Base-by-base conservation (phyloP, 2,329 filamentous ascomycete genomes). In the Leptographium procerum region DNA sequence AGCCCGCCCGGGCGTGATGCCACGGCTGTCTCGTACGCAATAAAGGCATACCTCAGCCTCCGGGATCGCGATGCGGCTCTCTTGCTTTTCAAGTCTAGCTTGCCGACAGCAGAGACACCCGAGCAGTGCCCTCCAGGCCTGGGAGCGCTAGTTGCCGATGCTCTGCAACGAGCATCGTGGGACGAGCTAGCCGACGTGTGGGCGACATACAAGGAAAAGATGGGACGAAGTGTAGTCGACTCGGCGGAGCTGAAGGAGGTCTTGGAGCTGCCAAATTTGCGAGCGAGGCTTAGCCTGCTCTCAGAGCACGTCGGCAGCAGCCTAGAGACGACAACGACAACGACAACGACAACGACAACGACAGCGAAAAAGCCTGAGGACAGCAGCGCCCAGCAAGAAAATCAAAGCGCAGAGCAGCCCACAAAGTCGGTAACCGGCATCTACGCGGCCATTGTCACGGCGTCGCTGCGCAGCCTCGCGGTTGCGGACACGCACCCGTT, bases 91-190 rank as follows among this genome's bases (percentile, higher is more conserved):
- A 69, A 67, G 45, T 64, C 61, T 3, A 75, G 74, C 4, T 61
- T 80, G 11, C 60, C 69, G 6, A 60, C 3, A 24, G 31, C 2
- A 52, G 2, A 62, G 22, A 64, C 33, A 5, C 28, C 47, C 5
- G 16, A 47, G 68, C 1, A 11, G 10, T 13, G 29, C 6, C 26
- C 29, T 8, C 68, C 71, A 8, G 76, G 75, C 2, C 64, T 81
- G 8, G 76, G 79, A 51, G 65, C 73, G 22, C 61, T 82, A 7
- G 62, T 79, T 22, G 68, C 73, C 9, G 67, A 73, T 52, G 70
- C 71, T 2, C 68, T 82, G 36, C 66, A 62, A 33, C 66, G 66
- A 2, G 63, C 64, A 13, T 64, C 69, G 4, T 78, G 75, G 75
- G 51, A 67, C 2, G 57, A 64, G 16, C 61, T 73, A 1, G 60